Base-by-base conservation (phyloP, 345 rosid species). In the Hibiscus syriacus region DNA sequence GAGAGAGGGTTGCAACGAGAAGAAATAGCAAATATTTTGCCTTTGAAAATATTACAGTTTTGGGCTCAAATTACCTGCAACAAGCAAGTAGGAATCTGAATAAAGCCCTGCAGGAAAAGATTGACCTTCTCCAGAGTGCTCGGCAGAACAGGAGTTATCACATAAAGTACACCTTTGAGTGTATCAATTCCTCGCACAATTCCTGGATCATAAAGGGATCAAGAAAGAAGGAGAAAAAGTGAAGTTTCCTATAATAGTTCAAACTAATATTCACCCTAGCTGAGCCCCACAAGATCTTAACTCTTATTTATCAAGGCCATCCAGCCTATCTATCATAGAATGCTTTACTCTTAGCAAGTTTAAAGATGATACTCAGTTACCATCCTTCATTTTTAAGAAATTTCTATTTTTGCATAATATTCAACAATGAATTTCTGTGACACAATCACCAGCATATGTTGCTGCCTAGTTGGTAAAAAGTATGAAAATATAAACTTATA, bases 151-250 rank as follows among this genome's bases (percentile, higher is more conserved):
- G 98, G 97, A 25, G 99, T 87, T 74, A 91, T 85, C 72, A 94
- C 77, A 70, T 89, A 87, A 3, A 91, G 79, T 67, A 85, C 57
- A 49, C 89, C 89, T 73, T 81, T 89, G 63, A 72, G 68, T 0
- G 80, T 72, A 81, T 94, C 99, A 29, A 91, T 84, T 52, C 93
- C 96, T 76, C 99, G 82, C 62, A 94, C 89, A 68, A 94, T 87
- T 64, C 98, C 99, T 94, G 77, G 69, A n/a, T 53, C 64, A 72
- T 36, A 30, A 32, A 50, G 38, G 56, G 70, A 59, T 5, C 16
- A 66, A 50, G 25, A 38, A 54, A 67, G 64, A 58, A 13, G 23
- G 50, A 69, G n/a, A 43, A 57, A 12, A 25, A 32, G 13, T n/a
- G 1, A 38, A 57, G 39, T 16, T 56, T 41, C 34, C 13, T 43